These are phyloP conservation scores for Dioscorea alata DNA, from an alignment of 106 monocot genomes.

Conservation along the genomic window DNA sequence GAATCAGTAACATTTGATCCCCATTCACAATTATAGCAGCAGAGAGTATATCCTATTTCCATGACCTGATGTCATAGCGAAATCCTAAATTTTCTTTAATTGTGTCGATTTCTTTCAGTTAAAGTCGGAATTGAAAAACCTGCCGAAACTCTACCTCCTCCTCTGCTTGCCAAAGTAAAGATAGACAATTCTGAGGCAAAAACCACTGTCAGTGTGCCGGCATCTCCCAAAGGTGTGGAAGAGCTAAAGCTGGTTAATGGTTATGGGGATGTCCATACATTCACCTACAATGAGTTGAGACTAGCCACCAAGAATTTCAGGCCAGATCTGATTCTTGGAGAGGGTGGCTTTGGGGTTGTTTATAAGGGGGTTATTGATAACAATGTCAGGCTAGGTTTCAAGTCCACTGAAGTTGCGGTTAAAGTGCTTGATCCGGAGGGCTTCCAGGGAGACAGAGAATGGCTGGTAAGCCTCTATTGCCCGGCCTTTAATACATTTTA, in stretches of 20 bases:
- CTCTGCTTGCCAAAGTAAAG: not conserved
- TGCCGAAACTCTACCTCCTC: no score
- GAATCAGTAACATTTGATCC: no score
- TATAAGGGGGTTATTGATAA: constrained; percentile 59
- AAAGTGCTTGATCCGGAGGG: constrained; percentile 59
- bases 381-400: constrained; percentile 36
- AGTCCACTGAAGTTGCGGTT: constrained; percentile 49
- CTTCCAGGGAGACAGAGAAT: constrained; percentile 64
- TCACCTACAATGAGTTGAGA: constrained; percentile 53
- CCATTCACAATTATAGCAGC: no score
- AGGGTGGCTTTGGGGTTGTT: constrained; percentile 66
- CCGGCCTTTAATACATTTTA: not conserved
- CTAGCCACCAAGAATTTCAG: constrained; percentile 48
- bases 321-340: constrained; percentile 44
- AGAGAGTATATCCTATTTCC: no score
- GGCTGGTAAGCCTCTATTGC: constrained; percentile 42
- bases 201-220: not conserved
- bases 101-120: no score
- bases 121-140: no score
- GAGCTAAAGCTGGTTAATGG: constrained; percentile 28
- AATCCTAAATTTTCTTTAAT: no score
- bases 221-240: constrained; percentile 30
- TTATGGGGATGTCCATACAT: constrained; percentile 28
- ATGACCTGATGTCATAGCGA: no score
- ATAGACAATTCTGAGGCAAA: not conserved